Base-by-base conservation (phyloP, 2,329 filamentous ascomycete genomes). In the Uncinocarpus reesii region DNA sequence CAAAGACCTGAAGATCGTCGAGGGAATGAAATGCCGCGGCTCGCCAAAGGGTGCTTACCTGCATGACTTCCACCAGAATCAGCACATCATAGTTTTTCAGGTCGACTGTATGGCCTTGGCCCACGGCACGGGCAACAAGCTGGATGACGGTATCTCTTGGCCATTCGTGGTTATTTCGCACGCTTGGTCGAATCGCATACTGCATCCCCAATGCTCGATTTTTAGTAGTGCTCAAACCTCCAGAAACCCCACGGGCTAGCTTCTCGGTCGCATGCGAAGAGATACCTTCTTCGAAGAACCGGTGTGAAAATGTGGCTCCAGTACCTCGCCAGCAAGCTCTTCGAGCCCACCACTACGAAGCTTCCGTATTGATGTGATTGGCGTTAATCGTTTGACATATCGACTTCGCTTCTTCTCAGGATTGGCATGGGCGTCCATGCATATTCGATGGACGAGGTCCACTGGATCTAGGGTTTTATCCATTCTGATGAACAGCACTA, bases 111-210 rank as follows among this genome's bases (percentile, higher is more conserved):
- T 82, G 79, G 28, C 70, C 70, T 16, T 68, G 66, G 3, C 78
- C 77, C n/a, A 81, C 77, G 24, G 70, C 65, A 51, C 69, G 66
- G 24, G 79, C 79, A 13, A 83, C 71, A 34, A 69, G 73, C 56
- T 75, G 75, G 62, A 82, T 82, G 35, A 82, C 64, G n/a, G 59
- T 58, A 53, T 81, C 76, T 54, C 78, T 69, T 34, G 69, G 71
- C 56, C 81, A 69, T 45, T 73, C 70, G 48, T 71, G 73, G 59
- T 81, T 77, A 55, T 79, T 78, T 41, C 79, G 72, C 42, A 81
- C 71, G 2, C 72, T 77, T 26, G 79, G 74, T 10, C 79, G 72
- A 53, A 83, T 81, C 4, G 79, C 79, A 56, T 79, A 83, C 75
- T 81, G 62, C 16, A 45, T n/a, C 15, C 18, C 21, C 11, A 43